Evolutionary conservation across 2,329 filamentous ascomycete species (phyloP).

Genomic region (Aspergillus pseudonomiae): DNA sequence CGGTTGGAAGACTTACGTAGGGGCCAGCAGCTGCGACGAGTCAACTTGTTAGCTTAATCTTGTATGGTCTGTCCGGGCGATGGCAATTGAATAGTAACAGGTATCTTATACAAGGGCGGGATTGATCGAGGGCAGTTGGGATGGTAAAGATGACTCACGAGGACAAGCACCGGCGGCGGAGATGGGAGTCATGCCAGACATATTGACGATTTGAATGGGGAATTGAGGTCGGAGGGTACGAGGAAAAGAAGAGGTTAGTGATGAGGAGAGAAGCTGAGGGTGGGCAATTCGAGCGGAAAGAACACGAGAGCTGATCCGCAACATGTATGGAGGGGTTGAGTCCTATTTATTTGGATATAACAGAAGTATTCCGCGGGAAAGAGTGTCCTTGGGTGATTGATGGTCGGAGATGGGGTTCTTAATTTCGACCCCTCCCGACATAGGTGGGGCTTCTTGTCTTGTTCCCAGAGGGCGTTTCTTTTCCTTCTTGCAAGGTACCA

Average conservation of each 20-base stretch:
- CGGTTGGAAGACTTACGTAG: constrained; percentile 40
- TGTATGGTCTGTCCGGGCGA: background rate
- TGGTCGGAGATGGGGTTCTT: constrained; percentile 14
- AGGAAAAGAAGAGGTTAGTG: constrained; percentile 17
- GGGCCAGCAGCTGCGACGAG: constrained; percentile 41
- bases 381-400: constrained; percentile 9
- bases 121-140: background rate
- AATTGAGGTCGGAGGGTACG: constrained; percentile 7
- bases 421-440: background rate
- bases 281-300: constrained; percentile 16
- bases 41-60: constrained; percentile 11
- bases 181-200: constrained; percentile 45
- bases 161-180: constrained; percentile 49
- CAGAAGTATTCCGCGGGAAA: constrained; percentile 26
- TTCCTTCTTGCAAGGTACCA: background rate
- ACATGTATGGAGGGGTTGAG: constrained; percentile 24
- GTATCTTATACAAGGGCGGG: background rate
- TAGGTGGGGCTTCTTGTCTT: background rate
- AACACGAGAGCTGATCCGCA: constrained; percentile 26
- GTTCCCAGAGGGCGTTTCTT: background rate
- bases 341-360: constrained; percentile 1
- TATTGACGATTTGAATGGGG: constrained; percentile 28
- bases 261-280: constrained; percentile 14
- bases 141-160: constrained; percentile 37
- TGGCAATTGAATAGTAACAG: background rate